These are phyloP conservation scores for Escovopsis weberi DNA, from an alignment of 2,329 filamentous ascomycete species.

Conservation along the genomic window DNA sequence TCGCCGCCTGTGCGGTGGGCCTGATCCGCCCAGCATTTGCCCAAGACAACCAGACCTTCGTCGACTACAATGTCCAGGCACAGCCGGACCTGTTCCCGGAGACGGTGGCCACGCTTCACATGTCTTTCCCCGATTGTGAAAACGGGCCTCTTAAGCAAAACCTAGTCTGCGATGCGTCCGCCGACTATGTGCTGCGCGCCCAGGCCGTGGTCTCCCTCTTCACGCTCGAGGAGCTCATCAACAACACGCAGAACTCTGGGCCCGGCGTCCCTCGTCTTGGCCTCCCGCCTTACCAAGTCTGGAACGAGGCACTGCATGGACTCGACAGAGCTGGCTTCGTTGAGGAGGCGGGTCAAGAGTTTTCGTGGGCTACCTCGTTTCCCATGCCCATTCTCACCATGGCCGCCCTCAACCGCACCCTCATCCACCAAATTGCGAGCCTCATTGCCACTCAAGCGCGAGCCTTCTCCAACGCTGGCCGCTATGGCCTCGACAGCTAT, in stretches of 20 bases:
- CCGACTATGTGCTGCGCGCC: slow-evolving; percentile 12
- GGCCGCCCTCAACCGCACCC: slow-evolving; percentile 28
- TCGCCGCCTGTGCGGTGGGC: too few species aligned
- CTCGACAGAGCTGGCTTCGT: slow-evolving; percentile 27
- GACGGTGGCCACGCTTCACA: slow-evolving; percentile 1
- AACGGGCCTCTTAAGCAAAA: slow-evolving; percentile 18
- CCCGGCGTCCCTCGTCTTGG: slow-evolving; percentile 38
- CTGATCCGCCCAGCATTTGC: background rate
- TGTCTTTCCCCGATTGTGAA: slow-evolving; percentile 18
- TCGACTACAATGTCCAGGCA: slow-evolving; percentile 2
- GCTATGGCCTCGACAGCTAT: slow-evolving; percentile 42
- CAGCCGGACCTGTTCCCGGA: slow-evolving; percentile 4
- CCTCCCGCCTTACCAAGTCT: slow-evolving; percentile 44
- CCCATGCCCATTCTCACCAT: slow-evolving; percentile 44
- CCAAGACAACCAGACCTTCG: slow-evolving; percentile 4
- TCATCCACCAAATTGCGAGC: slow-evolving; percentile 18
- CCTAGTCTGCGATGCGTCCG: slow-evolving; percentile 16
- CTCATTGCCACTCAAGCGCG: slow-evolving; percentile 42
- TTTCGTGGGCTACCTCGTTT: slow-evolving; percentile 47
- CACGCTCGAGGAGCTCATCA: slow-evolving; percentile 19
- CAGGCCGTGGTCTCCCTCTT: slow-evolving; percentile 17
- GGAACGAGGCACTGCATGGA: slow-evolving; percentile 49
- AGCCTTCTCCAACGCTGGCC: slow-evolving; percentile 46
- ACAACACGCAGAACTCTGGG: slow-evolving; percentile 18
- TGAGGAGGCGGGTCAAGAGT: slow-evolving; percentile 14